Evolutionary conservation across 345 rosid species (phyloP), one percentile per base, ranked within the genome.

Genomic region (Eucalyptus pauciflora): DNA sequence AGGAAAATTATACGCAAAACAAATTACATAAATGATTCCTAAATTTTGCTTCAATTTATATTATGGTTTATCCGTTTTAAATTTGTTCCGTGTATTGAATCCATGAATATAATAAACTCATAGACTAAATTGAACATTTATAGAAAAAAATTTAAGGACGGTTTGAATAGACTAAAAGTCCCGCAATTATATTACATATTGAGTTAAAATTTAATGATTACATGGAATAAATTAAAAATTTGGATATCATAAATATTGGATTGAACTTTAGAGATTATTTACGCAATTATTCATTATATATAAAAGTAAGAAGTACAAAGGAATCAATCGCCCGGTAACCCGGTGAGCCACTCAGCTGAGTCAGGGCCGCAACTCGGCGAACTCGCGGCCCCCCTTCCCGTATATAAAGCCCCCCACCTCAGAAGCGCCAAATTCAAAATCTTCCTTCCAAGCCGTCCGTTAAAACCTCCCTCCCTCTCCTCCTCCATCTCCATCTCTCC

Each of bases 71-170:
- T 1, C 56, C 9, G 3, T 25, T 60, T 60, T 60, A 25, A 60
- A 25, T 0, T 10, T 27, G 13, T 5, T 60, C 14, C 4, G 0
- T 60, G 27, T 56, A 56, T 56, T 22, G 27, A 56, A 56, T 56
- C 27, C 1, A 22, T 0, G 27, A 20, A 56, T 56, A 56, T 56
- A 56, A 56, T 56, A 22, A 56, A 56, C 22, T 20, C 60, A 56
- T 56, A 24, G 1, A 56, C 11, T 22, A 22, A 56, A 56, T 56
- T 56, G 67, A 58, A 25, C 27, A 60, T 12, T 11, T 25, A 60
- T 0, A 2, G 2, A 51, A 0, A 0, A 15, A 60, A 11, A 27
- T 5, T 12, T 25, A 27, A 25, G n/a, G 7, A 60, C 0, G 2
- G n/a, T 25, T 25, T 60, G 29, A 60, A 60, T 12, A 25, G 7